Conservation (phyloP, 306 rosid genomes). For the Phaseolus lunatus region DNA sequence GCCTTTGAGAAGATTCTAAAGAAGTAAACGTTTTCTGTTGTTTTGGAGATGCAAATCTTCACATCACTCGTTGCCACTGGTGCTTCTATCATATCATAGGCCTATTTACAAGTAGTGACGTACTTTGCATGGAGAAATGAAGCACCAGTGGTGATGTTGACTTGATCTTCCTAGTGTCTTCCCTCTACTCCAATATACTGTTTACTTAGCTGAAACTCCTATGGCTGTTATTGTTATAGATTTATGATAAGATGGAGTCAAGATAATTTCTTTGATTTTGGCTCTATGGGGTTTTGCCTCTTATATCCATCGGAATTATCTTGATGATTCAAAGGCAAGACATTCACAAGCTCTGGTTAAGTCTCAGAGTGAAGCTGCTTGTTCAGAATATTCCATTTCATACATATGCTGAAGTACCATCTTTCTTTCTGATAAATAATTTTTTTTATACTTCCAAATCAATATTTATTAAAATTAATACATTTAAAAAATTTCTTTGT, state of each 20-base stretch:
- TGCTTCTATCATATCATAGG: slow-evolving; percentile 61
- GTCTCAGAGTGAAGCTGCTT: slow-evolving; percentile 42
- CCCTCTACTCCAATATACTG: slow-evolving; percentile 88
- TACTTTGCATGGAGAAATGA: slow-evolving; percentile 74
- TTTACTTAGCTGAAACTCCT: slow-evolving; percentile 85
- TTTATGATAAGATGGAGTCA: slow-evolving; percentile 77
- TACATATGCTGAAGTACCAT: background rate
- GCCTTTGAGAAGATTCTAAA: slow-evolving; percentile 77
- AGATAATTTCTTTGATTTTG: slow-evolving; percentile 83
- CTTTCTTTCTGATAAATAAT: background rate
- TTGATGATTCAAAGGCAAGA: slow-evolving; percentile 68
- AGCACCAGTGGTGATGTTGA: slow-evolving; percentile 67
- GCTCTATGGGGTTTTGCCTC: slow-evolving; percentile 83
- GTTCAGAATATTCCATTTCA: slow-evolving; percentile 41
- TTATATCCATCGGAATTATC: slow-evolving; percentile 79
- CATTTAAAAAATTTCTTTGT: too few species aligned
- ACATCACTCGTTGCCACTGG: slow-evolving; percentile 79
- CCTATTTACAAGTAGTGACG: slow-evolving; percentile 81
- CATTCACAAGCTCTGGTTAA: slow-evolving; percentile 39
- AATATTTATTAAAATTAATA: too few species aligned
- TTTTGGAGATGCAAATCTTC: slow-evolving; percentile 86
- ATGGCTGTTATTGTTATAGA: slow-evolving; percentile 72
- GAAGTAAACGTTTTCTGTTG: slow-evolving; percentile 81
- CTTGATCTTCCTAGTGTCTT: slow-evolving; percentile 79
- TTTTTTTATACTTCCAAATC: too few species aligned